Percentiles rank a stretch among this genome's conserved stretches.
phyloP scores from a whole-genome alignment of 2,329 filamentous ascomycete species.

The Apiospora koreana region DNA sequence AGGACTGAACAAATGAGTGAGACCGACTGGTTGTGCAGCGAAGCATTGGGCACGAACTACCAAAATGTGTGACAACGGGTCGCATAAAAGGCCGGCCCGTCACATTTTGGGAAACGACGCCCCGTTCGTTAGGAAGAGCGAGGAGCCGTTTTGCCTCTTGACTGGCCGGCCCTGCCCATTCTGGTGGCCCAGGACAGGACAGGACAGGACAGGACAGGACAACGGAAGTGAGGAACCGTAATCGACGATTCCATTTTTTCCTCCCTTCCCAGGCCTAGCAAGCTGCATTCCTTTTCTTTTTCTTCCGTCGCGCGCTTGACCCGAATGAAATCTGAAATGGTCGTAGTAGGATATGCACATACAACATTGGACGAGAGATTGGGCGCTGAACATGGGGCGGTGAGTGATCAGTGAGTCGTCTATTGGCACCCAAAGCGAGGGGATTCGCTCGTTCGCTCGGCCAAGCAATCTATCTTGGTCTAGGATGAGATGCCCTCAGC shows the following conservation, averaged over 20 bases:
- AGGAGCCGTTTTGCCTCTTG: neutral
- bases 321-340: slow-evolving; percentile 1
- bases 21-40: slow-evolving; percentile 1
- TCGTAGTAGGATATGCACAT: neutral
- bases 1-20: neutral
- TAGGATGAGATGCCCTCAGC: slow-evolving; percentile 3
- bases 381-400: slow-evolving; percentile 8
- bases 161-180: neutral
- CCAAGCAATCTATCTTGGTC: slow-evolving; percentile 5
- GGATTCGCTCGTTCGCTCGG: slow-evolving; percentile 3
- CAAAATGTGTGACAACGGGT: slow-evolving; percentile 8
- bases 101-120: slow-evolving; percentile 10
- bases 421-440: slow-evolving; percentile 9
- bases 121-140: neutral
- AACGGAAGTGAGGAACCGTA: slow-evolving; percentile 7
- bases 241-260: neutral
- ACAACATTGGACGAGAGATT: neutral
- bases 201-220: no score
- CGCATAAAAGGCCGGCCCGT: slow-evolving; percentile 13
- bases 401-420: slow-evolving; percentile 9
- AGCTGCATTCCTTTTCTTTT: neutral
- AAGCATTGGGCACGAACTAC: slow-evolving; percentile 13
- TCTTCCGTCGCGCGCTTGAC: slow-evolving; percentile 8
- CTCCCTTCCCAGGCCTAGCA: neutral
- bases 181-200: neutral